Conservation (phyloP, 495 filamentous ascomycete genomes). For the Annulohypoxylon nitens region DNA sequence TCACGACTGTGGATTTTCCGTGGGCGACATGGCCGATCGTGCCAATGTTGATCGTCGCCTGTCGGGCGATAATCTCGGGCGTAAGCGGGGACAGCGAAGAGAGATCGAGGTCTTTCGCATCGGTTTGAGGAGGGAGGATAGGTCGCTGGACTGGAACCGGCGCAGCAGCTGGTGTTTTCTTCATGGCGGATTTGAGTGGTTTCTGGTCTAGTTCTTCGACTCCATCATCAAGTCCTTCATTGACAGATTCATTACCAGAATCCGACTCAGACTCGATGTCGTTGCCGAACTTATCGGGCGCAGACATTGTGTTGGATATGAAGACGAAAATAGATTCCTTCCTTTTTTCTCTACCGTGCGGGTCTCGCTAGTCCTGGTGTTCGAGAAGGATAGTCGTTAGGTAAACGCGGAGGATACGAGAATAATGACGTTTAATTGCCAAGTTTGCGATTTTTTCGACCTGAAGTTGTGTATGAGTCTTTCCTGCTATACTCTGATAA, state of each 20-base stretch:
- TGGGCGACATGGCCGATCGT: constrained; percentile 99
- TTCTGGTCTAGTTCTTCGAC: constrained; percentile 58
- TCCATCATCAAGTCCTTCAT: constrained; percentile 53
- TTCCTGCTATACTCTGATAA: constrained; percentile 36
- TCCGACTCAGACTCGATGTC: constrained; percentile 45
- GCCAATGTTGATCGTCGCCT: constrained; percentile 99
- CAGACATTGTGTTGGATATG: constrained; percentile 37
- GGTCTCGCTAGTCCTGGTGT: background rate
- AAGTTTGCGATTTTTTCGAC: constrained; percentile 44
- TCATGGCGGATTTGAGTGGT: constrained; percentile 61
- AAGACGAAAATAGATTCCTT: background rate
- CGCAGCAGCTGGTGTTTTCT: constrained; percentile 59
- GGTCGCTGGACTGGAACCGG: constrained; percentile 61
- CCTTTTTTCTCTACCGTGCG: background rate
- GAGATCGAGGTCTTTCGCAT: constrained; percentile 86
- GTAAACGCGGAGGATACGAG: background rate
- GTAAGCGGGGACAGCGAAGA: constrained; percentile 83
- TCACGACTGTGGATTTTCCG: constrained; percentile 98
- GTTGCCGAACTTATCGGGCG: constrained; percentile 49
- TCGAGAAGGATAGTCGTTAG: background rate
- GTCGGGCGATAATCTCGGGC: constrained; percentile 94
- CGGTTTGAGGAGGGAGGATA: constrained; percentile 85
- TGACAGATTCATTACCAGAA: constrained; percentile 60
- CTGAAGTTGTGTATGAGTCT: constrained; percentile 48
- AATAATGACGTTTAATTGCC: constrained; percentile 42